Evolutionary conservation across 805 yeast species (phyloP).

Genomic region (Ogataea pignaliae): DNA sequence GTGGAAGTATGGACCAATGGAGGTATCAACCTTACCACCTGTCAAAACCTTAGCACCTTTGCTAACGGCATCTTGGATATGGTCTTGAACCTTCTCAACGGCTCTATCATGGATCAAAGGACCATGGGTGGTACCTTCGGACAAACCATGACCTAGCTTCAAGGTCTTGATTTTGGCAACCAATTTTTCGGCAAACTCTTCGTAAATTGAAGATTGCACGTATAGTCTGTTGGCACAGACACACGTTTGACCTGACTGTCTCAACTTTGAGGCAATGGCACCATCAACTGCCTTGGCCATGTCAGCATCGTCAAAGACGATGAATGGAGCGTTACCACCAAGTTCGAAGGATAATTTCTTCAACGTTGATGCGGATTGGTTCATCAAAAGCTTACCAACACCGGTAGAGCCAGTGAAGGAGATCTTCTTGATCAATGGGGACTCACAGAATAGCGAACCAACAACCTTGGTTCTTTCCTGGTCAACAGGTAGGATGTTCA

Average conservation of each 20-base stretch:
- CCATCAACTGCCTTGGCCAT: slow-evolving; percentile 63
- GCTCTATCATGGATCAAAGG: slow-evolving; percentile 67
- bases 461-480: slow-evolving; percentile 37
- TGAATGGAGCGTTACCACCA: slow-evolving; percentile 80
- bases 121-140: slow-evolving; percentile 61
- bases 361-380: slow-evolving; percentile 54
- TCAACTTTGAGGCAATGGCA: slow-evolving; percentile 61
- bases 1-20: slow-evolving; percentile 60
- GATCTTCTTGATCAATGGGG: slow-evolving; percentile 54
- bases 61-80: slow-evolving; percentile 60
- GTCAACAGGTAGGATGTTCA: slow-evolving; percentile 56
- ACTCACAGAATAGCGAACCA: slow-evolving; percentile 56
- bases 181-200: slow-evolving; percentile 49
- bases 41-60: slow-evolving; percentile 60
- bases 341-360: slow-evolving; percentile 71
- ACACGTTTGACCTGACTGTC: slow-evolving; percentile 80
- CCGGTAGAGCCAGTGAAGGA: slow-evolving; percentile 78
- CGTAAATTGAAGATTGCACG: slow-evolving; percentile 62
- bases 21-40: slow-evolving; percentile 56
- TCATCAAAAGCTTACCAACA: slow-evolving; percentile 65
- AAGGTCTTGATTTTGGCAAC: slow-evolving; percentile 41
- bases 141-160: slow-evolving; percentile 60
- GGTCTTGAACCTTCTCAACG: slow-evolving; percentile 53
- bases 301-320: slow-evolving; percentile 71
- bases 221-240: slow-evolving; percentile 73